A percentile compares a stretch with the other conserved stretches of the same genome.
These are phyloP conservation scores for Scenedesmus sp. DNA, from an alignment of 163 green algal species.

Conservation along the genomic window DNA sequence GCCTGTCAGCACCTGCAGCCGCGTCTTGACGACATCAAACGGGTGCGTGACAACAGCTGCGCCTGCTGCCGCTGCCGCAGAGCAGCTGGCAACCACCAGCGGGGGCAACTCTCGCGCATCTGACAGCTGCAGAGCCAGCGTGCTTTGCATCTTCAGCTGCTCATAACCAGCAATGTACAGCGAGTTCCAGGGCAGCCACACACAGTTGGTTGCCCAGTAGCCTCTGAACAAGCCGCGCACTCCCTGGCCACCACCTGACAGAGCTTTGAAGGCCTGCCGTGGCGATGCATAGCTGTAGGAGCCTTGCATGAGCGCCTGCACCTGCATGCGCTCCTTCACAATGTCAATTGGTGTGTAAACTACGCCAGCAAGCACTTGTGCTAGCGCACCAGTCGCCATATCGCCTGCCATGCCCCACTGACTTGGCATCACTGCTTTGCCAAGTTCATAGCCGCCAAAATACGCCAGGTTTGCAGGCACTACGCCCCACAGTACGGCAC, in stretches of 20 bases:
- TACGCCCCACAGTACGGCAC: conserved; percentile 74
- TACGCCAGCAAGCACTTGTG: conserved; percentile 83
- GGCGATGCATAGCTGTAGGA: conserved; percentile 51
- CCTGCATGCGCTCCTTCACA: conserved; percentile 90
- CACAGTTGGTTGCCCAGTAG: conserved; percentile 86
- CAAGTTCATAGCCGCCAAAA: conserved; percentile 87
- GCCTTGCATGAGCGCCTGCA: conserved; percentile 56
- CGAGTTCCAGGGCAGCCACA: conserved; percentile 91
- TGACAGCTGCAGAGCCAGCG: not conserved
- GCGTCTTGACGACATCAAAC: conserved; percentile 90
- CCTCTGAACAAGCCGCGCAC: conserved; percentile 69
- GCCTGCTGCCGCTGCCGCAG: conserved; percentile 56
- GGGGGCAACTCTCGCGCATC: conserved; percentile 56
- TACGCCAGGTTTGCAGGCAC: conserved; percentile 79
- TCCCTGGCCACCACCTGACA: conserved; percentile 5
- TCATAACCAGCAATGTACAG: conserved; percentile 87
- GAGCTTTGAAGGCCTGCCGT: conserved; percentile 17
- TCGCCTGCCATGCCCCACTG: conserved; percentile 67
- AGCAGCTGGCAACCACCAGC: conserved; percentile 61
- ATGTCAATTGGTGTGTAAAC: conserved; percentile 92
- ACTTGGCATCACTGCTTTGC: conserved; percentile 58
- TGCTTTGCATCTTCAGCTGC: conserved; percentile 55
- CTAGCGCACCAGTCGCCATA: conserved; percentile 75
- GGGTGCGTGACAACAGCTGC: conserved; percentile 81
- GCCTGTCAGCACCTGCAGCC: conserved; percentile 77